Percentiles rank a stretch among this genome's conserved stretches.
Conservation (phyloP, 176 grass and related monocot genomes). For the Urochloa ruziziensis region DNA sequence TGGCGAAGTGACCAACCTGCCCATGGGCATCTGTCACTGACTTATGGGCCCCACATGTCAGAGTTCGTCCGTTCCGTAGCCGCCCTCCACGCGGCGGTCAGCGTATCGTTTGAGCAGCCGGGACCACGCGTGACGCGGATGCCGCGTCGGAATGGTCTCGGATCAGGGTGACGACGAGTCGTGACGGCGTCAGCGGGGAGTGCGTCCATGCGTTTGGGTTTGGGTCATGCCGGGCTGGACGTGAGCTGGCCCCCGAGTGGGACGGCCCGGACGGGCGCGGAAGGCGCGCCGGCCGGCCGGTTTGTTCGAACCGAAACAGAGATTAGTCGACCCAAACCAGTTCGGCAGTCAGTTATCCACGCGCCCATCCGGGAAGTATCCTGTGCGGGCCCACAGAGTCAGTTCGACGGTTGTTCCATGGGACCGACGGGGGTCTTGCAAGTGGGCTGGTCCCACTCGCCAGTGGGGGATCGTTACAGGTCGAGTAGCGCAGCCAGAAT, state of each 20-base stretch:
- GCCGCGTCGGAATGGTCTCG: background rate
- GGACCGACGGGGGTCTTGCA: too few species aligned
- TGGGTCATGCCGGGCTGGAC: slow-evolving; percentile 10
- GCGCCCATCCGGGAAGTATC: background rate
- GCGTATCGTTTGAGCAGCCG: background rate
- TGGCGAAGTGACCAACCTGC: slow-evolving; percentile 2
- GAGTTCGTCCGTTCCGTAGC: background rate
- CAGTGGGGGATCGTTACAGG: background rate
- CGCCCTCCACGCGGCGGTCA: background rate
- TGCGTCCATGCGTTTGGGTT: background rate
- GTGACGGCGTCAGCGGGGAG: slow-evolving; percentile 29
- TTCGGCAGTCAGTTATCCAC: background rate
- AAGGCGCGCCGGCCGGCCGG: background rate
- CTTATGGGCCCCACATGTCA: background rate
- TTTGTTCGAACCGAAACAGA: background rate
- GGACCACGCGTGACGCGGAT: background rate
- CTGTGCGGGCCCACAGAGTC: background rate
- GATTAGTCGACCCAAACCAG: background rate
- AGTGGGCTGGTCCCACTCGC: background rate
- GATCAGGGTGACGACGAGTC: background rate
- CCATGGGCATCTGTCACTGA: background rate
- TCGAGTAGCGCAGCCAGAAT: background rate
- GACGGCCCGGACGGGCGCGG: too few species aligned
- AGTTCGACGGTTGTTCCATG: background rate
- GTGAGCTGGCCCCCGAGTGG: slow-evolving; percentile 30